Conservation (phyloP, 768 basidiomycete genomes). For the Tylopilus rubrobrunneus region DNA sequence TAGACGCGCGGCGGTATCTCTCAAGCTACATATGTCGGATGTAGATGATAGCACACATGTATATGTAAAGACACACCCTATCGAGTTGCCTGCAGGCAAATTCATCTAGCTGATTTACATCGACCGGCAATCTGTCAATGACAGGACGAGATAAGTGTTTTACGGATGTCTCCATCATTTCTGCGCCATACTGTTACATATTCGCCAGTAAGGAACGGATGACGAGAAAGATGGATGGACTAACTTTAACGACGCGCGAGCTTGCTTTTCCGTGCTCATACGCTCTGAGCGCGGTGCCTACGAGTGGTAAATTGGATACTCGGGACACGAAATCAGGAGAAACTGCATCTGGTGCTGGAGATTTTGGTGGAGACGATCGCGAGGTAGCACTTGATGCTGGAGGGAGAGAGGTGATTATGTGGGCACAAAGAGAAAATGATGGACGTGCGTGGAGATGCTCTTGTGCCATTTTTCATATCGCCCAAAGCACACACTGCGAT, state of each 20-base stretch:
- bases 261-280: constrained; percentile 84
- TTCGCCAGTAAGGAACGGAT: constrained; percentile 7
- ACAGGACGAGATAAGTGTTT: constrained; percentile 80
- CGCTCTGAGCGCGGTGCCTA: constrained; percentile 65
- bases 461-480: constrained; percentile 62
- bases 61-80: constrained; percentile 44
- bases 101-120: constrained; percentile 72
- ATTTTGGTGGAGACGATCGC: constrained; percentile 11
- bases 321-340: constrained; percentile 44
- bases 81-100: constrained; percentile 89
- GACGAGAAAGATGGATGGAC: constrained; percentile 7
- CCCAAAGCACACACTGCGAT: constrained; percentile 76
- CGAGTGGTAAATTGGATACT: constrained; percentile 66
- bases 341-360: constrained; percentile 10
- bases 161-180: constrained; percentile 82
- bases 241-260: constrained; percentile 81
- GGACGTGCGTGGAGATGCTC: constrained; percentile 14
- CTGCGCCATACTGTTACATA: constrained; percentile 70
- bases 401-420: constrained; percentile 2
- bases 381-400: constrained; percentile 10
- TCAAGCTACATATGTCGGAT: constrained; percentile 37
- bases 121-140: constrained; percentile 72
- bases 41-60: not conserved
- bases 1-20: constrained; percentile 43
- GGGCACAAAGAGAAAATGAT: not conserved